Base-by-base conservation (phyloP, 2,329 filamentous ascomycete genomes). In the Thermoascus crustaceus region DNA sequence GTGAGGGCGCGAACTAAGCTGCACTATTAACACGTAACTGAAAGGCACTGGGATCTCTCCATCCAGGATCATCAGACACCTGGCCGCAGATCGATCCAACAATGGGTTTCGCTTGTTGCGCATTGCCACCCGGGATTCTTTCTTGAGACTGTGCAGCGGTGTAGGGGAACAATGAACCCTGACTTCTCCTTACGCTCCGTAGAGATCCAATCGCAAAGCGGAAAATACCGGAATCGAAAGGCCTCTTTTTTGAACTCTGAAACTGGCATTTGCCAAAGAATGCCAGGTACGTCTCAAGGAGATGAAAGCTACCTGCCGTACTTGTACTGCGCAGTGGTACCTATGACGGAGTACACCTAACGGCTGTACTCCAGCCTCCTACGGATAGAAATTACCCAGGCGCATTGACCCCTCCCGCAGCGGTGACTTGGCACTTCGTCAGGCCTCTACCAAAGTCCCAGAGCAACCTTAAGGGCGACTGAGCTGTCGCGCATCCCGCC, bases 1-100 rank as follows among this genome's bases (percentile, higher is more conserved):
- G n/a, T n/a, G n/a, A n/a, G n/a, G n/a, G n/a, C n/a, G n/a, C n/a
- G n/a, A n/a, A n/a, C n/a, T n/a, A n/a, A n/a, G n/a, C n/a, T 29
- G 13, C 26, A 29, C 26, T n/a, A 17, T 17, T 18, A 29, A 29
- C 26, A 29, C 26, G 26, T 29, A 29, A 16, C 26, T 29, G 13
- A 29, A 17, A 29, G 13, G 26, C 14, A 29, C 26, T 29, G 26
- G 26, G 26, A 9, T 16, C 26, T 13, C 17, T 17, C n/a, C n/a
- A 29, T 18, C 26, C 26, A 29, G n/a, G 26, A 29, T 29, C 14
- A 29, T 29, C 26, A 13, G 8, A 13, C 26, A 29, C 26, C 16
- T 17, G 14, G 7, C 4, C 13, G 26, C 26, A 29, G 26, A 29
- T 29, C 26, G 26, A 29, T 29, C 18, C 26, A 17, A 29, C 16